phyloP scores from a whole-genome alignment of 441 rosid genomes.

The Brassica balearica region DNA sequence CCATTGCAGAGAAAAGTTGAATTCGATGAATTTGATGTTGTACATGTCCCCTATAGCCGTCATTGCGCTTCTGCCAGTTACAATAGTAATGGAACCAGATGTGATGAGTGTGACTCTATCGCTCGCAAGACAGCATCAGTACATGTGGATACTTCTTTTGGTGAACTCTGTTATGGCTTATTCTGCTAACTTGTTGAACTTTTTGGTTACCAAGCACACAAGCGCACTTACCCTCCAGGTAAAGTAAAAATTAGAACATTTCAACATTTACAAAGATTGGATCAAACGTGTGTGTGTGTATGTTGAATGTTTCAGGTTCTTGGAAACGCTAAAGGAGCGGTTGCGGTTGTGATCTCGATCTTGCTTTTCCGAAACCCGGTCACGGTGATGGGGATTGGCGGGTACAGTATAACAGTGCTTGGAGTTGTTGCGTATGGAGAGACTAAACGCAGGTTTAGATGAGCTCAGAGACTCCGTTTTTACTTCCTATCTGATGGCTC shows the following conservation, averaged over 20 bases:
- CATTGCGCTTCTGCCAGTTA: constrained; percentile 70
- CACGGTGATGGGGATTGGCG: constrained; percentile 82
- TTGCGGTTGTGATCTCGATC: constrained; percentile 91
- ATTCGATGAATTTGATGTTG: constrained; percentile 92
- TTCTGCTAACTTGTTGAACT: constrained; percentile 86
- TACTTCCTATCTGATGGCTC: constrained; percentile 22
- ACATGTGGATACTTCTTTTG: constrained; percentile 75
- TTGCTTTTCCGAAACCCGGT: constrained; percentile 89
- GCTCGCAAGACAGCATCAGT: constrained; percentile 70
- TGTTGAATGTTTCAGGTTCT: constrained; percentile 61
- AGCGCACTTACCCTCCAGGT: constrained; percentile 98
- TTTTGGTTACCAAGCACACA: constrained; percentile 95
- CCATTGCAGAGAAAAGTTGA: constrained; percentile 80
- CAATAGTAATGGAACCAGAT: constrained; percentile 81
- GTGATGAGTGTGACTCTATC: constrained; percentile 62
- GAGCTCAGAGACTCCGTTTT: constrained; percentile 27
- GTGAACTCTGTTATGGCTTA: constrained; percentile 88
- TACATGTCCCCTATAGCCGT: constrained; percentile 95
- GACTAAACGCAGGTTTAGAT: constrained; percentile 79
- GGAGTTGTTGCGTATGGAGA: constrained; percentile 96
- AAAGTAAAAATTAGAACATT: neutral
- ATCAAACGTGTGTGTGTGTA: neutral
- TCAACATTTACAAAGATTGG: neutral
- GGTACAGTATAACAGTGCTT: constrained; percentile 76
- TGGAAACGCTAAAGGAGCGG: constrained; percentile 98